phyloP scores from a whole-genome alignment of 2,329 filamentous ascomycete species.

The Teratosphaeria destructans region DNA sequence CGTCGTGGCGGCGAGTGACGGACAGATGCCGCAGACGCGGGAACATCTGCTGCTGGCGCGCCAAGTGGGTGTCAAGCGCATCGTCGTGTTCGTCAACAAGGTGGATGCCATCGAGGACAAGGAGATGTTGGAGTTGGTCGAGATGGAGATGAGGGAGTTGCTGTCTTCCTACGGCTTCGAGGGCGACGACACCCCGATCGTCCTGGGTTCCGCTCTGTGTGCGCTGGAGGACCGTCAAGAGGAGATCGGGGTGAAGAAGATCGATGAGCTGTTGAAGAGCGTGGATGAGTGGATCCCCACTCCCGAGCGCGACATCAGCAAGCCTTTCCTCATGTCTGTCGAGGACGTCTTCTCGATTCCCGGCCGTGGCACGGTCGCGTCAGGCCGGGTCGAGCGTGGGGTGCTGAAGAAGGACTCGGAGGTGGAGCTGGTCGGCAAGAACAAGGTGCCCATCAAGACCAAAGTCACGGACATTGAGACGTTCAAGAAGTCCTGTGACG shows the following conservation, averaged over 20 bases:
- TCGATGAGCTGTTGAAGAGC: conserved; percentile 80
- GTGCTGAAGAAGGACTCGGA: conserved; percentile 86
- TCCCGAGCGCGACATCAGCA: conserved; percentile 84
- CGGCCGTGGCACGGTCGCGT: conserved; percentile 92
- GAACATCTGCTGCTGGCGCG: conserved; percentile 96
- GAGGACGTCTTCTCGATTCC: conserved; percentile 54
- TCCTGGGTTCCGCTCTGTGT: conserved; percentile 94
- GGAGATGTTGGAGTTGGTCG: conserved; percentile 99
- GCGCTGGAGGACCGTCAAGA: conserved; percentile 77
- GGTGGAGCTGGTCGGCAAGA: conserved; percentile 89
- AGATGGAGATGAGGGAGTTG: conserved; percentile 99
- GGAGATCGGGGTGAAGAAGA: conserved; percentile 78
- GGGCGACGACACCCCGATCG: conserved; percentile 92
- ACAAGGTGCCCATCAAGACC: conserved; percentile 75
- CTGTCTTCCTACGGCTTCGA: conserved; percentile 90
- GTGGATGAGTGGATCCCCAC: conserved; percentile 97
- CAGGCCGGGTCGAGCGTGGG: conserved; percentile 95
- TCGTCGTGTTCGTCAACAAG: conserved; percentile 99
- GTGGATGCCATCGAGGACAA: conserved; percentile 93
- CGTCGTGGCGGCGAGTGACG: conserved; percentile 94
- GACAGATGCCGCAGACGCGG: conserved; percentile 98
- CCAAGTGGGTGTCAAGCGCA: conserved; percentile 95
- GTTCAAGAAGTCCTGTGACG: conserved; percentile 98
- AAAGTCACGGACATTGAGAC: conserved; percentile 99
- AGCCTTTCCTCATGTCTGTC: conserved; percentile 98